These are phyloP conservation scores for Aegilops speltoides DNA, from an alignment of 176 grass and related monocot species.

Conservation along the genomic window DNA sequence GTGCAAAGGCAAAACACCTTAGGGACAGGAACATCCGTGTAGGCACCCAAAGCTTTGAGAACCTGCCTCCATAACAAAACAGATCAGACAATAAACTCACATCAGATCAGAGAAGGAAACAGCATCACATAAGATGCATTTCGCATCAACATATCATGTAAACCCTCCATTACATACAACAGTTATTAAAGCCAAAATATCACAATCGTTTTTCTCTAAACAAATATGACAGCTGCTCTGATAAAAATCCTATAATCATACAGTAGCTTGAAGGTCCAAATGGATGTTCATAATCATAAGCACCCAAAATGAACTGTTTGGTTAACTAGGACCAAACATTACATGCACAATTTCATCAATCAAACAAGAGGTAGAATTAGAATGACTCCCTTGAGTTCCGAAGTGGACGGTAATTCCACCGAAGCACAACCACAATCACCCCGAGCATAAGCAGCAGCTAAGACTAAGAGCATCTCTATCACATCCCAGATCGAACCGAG, in stretches of 20 bases:
- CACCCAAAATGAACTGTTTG: not conserved
- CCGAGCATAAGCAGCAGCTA: not conserved
- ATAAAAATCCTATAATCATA: not conserved
- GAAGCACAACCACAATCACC: not conserved
- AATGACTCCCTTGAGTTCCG: not conserved
- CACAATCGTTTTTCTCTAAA: no score
- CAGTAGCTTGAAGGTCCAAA: not conserved
- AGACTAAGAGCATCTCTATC: not conserved
- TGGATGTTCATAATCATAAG: not conserved
- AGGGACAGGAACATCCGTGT: conserved; percentile 85
- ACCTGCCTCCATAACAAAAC: conserved; percentile 46
- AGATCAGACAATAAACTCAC: not conserved
- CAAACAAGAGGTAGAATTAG: not conserved
- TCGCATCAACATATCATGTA: not conserved
- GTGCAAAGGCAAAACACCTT: conserved; percentile 88
- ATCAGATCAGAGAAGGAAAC: not conserved
- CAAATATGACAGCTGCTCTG: not conserved
- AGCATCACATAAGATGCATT: not conserved
- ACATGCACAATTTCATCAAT: no score
- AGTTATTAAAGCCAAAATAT: not conserved
- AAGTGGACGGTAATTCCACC: not conserved
- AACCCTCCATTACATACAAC: not conserved
- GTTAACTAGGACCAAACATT: not conserved
- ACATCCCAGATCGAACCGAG: not conserved
- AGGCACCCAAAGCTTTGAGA: conserved; percentile 66